These are phyloP conservation scores for Cyclospora cayetanensis DNA, from an alignment of 169 alveolate species.

Conservation along the genomic window DNA sequence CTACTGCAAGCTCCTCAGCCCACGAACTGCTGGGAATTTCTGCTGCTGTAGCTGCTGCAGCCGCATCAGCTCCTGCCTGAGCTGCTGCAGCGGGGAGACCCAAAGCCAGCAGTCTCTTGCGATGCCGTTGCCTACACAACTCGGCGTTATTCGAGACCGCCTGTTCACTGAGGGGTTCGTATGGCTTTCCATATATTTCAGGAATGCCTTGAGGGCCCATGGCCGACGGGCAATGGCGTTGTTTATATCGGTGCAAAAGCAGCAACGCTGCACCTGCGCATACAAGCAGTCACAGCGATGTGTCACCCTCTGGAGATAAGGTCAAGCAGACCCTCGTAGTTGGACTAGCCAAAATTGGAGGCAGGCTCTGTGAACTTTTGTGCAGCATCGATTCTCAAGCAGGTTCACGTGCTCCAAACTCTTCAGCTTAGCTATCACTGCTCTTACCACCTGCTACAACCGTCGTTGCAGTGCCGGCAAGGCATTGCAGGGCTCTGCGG, in stretches of 20 bases:
- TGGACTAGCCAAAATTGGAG: no score
- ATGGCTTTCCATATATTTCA: neutral
- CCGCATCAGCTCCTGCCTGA: constrained; percentile 54
- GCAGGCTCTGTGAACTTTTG: no score
- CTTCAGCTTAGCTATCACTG: neutral
- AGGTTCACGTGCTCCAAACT: neutral
- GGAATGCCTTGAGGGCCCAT: neutral
- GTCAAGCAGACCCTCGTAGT: no score
- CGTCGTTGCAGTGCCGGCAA: constrained; percentile 28
- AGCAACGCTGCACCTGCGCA: constrained; percentile 23
- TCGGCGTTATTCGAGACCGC: constrained; percentile 23
- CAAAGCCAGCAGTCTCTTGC: neutral
- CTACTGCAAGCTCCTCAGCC: constrained; percentile 49
- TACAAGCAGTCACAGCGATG: neutral
- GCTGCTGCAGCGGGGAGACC: constrained; percentile 10
- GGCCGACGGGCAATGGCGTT: neutral
- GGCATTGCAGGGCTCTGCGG: constrained; percentile 39
- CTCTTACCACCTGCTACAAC: constrained; percentile 18
- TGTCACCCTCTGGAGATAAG: neutral
- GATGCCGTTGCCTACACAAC: constrained; percentile 7
- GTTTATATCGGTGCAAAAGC: constrained; percentile 8
- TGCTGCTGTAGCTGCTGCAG: constrained; percentile 20
- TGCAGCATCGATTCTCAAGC: no score
- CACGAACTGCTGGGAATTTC: constrained; percentile 11
- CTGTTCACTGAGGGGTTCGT: neutral